Evolutionary conservation across 148 eudicot genomes (phyloP).

Genomic region (Arctostaphylos glauca): DNA sequence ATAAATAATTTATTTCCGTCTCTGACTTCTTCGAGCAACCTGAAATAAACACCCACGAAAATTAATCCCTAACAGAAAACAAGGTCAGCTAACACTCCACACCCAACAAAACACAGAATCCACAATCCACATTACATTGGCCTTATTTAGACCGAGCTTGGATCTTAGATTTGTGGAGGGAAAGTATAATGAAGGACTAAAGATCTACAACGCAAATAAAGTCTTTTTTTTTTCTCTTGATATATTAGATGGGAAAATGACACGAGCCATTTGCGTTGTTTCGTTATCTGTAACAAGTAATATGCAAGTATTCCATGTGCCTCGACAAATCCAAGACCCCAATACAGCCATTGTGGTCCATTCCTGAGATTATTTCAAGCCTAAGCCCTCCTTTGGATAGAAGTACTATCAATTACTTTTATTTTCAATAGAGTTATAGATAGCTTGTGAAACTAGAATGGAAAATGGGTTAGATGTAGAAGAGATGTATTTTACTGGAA

Average conservation of each 20-base stretch:
- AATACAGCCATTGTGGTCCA: not conserved
- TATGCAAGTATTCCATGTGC: not conserved
- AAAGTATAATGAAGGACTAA: not conserved
- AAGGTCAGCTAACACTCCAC: not conserved
- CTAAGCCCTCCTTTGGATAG: not conserved
- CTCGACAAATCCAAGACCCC: not conserved
- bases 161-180: not conserved
- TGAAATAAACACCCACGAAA: conserved; percentile 23
- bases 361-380: not conserved
- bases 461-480: not conserved
- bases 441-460: not conserved
- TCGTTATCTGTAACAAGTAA: not conserved
- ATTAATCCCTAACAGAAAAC: not conserved
- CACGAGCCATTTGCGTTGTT: not conserved
- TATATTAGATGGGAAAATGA: not conserved
- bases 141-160: not conserved
- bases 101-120: not conserved
- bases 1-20: conserved; percentile 29
- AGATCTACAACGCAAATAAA: not conserved
- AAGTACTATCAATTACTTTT: not conserved
- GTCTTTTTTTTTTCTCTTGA: not conserved
- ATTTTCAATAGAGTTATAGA: not conserved
- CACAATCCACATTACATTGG: not conserved
- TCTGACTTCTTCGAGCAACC: conserved; percentile 50
- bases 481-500: not conserved